A percentile compares a stretch with the other conserved stretches of the same genome.
Conservation (phyloP, 139 green algal species). For the Chlorella sp. region DNA sequence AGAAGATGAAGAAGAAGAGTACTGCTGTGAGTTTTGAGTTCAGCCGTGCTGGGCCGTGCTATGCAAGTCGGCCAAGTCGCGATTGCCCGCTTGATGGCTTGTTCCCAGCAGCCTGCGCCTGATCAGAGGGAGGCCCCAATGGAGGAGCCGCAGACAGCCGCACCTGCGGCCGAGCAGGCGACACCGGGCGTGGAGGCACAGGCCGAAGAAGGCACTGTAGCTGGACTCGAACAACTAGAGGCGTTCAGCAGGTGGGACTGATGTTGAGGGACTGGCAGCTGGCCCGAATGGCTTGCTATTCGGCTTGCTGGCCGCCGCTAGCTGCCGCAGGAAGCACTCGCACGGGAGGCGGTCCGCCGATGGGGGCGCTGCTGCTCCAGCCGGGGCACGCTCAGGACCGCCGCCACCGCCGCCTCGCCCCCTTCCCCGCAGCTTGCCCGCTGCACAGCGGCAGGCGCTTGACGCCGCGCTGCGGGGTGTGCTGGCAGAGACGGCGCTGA, state of each 20-base stretch:
- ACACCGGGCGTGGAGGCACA: no score
- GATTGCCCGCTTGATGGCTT: no score
- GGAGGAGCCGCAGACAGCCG: neutral
- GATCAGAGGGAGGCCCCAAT: neutral
- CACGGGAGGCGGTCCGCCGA: no score
- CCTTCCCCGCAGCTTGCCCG: constrained; percentile 16
- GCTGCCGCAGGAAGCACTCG: no score
- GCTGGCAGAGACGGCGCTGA: constrained; percentile 63
- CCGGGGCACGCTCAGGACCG: neutral
- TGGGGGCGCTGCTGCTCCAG: no score
- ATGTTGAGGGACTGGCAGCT: neutral
- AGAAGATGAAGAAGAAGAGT: no score
- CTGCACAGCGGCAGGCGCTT: neutral
- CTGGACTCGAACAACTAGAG: neutral
- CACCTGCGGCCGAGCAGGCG: neutral
- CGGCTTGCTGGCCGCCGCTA: neutral
- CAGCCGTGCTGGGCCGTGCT: neutral
- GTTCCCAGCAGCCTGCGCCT: no score
- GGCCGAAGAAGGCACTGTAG: neutral
- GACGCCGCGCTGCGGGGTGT: constrained; percentile 49
- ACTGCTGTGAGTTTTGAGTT: no score
- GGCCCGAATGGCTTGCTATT: neutral
- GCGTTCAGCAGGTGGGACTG: neutral
- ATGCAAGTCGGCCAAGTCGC: no score
- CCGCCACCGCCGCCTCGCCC: neutral